phyloP scores from a whole-genome alignment of 441 rosid genomes.

The Eruca vesicaria region DNA sequence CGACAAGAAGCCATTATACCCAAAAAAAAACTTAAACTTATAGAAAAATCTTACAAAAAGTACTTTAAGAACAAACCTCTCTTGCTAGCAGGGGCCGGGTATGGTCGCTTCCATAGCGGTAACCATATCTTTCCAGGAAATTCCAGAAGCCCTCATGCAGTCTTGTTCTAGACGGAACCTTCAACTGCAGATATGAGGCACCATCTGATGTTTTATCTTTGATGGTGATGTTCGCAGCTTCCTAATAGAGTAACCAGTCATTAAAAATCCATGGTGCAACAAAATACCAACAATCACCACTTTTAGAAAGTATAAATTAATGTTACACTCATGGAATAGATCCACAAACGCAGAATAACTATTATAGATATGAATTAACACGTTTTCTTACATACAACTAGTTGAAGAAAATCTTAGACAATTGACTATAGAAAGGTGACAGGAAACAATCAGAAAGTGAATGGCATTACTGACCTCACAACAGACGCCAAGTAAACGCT shows the following conservation, averaged over 20 bases:
- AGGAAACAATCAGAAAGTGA: conserved; percentile 14
- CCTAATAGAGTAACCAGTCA: conserved; percentile 43
- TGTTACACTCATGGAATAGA: conserved; percentile 8
- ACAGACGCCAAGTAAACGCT: conserved; percentile 65
- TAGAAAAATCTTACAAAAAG: too few species aligned
- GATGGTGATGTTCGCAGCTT: conserved; percentile 62
- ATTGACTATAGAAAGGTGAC: neutral
- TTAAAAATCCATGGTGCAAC: conserved; percentile 12
- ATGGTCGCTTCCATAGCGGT: conserved; percentile 62
- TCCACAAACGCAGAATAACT: neutral
- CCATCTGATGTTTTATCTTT: conserved; percentile 56
- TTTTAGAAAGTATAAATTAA: conserved; percentile 8
- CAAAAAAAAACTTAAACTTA: neutral
- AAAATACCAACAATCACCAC: neutral
- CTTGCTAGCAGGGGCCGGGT: conserved; percentile 76
- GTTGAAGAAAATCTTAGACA: conserved; percentile 4
- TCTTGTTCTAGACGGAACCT: conserved; percentile 57
- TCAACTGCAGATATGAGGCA: conserved; percentile 63
- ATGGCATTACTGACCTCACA: conserved; percentile 70
- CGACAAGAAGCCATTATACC: neutral
- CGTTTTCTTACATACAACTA: conserved; percentile 9
- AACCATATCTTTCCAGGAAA: conserved; percentile 91
- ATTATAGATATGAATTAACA: neutral
- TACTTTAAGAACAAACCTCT: conserved; percentile 75
- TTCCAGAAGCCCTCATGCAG: conserved; percentile 57